phyloP scores from a whole-genome alignment of 371 early-diverging fungal genomes.

The Mucor lusitanicus region DNA sequence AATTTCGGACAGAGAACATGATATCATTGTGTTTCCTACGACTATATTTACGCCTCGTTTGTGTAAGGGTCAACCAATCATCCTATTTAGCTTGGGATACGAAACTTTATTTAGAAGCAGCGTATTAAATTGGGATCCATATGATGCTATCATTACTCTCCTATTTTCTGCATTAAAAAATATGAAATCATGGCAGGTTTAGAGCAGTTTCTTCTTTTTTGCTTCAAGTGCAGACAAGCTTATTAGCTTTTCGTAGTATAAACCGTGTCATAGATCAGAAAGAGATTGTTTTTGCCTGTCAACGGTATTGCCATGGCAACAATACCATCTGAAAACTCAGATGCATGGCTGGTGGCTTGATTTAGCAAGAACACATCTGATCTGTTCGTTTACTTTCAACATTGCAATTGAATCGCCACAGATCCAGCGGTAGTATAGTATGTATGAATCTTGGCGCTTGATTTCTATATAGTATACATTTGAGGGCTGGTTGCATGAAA shows the following conservation, averaged over 20 bases:
- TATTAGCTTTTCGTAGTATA: neutral
- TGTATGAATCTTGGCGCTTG: no score
- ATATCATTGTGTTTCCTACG: neutral
- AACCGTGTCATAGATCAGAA: no score
- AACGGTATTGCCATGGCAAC: no score
- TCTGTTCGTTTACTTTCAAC: no score
- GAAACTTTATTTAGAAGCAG: neutral
- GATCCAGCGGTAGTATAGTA: no score
- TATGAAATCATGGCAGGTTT: neutral
- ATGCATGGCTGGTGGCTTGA: no score
- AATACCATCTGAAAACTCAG: no score
- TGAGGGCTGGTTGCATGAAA: no score
- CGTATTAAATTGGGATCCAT: neutral
- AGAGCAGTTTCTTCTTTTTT: neutral
- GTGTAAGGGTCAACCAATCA: conserved; percentile 1
- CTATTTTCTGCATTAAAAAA: neutral
- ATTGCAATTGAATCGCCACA: no score
- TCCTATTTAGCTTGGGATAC: neutral
- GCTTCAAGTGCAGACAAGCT: neutral
- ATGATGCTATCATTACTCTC: neutral
- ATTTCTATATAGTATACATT: no score
- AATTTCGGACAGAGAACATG: neutral
- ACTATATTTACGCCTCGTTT: neutral
- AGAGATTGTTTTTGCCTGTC: no score
- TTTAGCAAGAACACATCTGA: no score